These are phyloP conservation scores for Amauroascus verrucosus DNA, from an alignment of 2,329 filamentous ascomycete species.

Conservation along the genomic window DNA sequence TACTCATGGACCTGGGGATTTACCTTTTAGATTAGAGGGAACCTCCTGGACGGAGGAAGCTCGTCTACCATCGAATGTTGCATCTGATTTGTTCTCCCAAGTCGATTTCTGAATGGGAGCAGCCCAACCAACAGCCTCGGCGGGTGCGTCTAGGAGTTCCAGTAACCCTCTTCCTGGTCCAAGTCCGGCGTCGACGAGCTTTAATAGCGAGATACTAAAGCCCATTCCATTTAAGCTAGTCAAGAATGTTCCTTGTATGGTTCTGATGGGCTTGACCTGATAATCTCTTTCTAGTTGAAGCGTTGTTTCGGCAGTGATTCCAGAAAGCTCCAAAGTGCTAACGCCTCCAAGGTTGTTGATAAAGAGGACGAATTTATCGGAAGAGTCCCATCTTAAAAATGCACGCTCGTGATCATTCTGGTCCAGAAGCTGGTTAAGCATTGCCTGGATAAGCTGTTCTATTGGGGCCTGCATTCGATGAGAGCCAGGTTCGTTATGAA, in stretches of 20 bases:
- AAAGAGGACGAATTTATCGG: conserved; percentile 52
- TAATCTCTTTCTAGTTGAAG: conserved; percentile 50
- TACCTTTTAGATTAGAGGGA: conserved; percentile 45
- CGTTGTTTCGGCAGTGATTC: conserved; percentile 56
- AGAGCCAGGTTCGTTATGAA: conserved; percentile 55
- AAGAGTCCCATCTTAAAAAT: conserved; percentile 48
- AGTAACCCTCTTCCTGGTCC: conserved; percentile 47
- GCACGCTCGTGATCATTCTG: conserved; percentile 52
- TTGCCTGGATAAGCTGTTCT: conserved; percentile 45
- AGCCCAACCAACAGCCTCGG: conserved; percentile 58
- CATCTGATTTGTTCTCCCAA: conserved; percentile 44
- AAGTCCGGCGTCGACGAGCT: conserved; percentile 50
- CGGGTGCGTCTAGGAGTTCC: conserved; percentile 56
- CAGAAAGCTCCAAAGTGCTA: conserved; percentile 55
- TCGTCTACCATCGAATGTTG: conserved; percentile 25
- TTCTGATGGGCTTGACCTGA: conserved; percentile 50
- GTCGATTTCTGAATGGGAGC: conserved; percentile 49
- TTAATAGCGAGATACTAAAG: conserved; percentile 59
- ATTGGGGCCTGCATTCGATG: conserved; percentile 42
- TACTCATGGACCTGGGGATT: conserved; percentile 19
- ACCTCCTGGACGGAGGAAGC: conserved; percentile 32
- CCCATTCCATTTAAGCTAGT: conserved; percentile 62
- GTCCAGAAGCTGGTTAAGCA: conserved; percentile 57
- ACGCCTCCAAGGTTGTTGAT: conserved; percentile 63
- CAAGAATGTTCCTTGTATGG: conserved; percentile 59